A percentile compares a stretch with the other conserved stretches of the same genome.
Conservation (phyloP, 495 filamentous ascomycete genomes). For the Pyrenopolyporus hunteri region DNA sequence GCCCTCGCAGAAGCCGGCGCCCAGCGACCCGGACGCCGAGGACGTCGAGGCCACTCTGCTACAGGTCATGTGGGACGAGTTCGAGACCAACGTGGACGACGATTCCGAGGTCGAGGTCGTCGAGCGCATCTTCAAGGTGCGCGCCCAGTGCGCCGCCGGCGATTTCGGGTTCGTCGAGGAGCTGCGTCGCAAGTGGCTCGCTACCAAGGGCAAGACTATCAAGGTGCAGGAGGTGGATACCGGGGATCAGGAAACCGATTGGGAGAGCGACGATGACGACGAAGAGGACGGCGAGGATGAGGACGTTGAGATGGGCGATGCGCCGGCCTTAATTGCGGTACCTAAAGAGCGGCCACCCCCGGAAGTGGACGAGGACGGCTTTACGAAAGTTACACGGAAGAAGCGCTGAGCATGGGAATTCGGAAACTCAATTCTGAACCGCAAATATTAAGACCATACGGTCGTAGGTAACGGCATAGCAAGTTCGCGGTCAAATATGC, state of each 20-base stretch:
- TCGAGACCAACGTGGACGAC: constrained; percentile 89
- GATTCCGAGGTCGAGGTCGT: constrained; percentile 80
- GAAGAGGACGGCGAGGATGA: constrained; percentile 62
- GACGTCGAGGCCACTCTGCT: constrained; percentile 83
- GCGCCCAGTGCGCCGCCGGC: constrained; percentile 64
- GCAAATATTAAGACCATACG: constrained; percentile 4
- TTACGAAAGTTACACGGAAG: constrained; percentile 84
- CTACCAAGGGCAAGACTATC: constrained; percentile 59
- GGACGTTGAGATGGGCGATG: constrained; percentile 80
- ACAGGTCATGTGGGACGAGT: constrained; percentile 94
- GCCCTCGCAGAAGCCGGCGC: constrained; percentile 26
- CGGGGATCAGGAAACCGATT: constrained; percentile 65
- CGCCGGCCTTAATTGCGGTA: constrained; percentile 63
- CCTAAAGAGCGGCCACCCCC: constrained; percentile 70
- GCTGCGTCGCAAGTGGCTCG: constrained; percentile 70
- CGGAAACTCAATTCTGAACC: background rate
- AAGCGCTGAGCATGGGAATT: constrained; percentile 56
- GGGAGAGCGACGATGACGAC: constrained; percentile 56
- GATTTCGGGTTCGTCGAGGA: constrained; percentile 71
- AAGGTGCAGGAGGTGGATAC: constrained; percentile 66
- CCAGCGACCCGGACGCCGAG: constrained; percentile 72
- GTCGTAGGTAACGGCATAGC: constrained; percentile 15
- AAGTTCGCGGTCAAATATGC: constrained; percentile 22
- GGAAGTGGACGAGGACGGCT: constrained; percentile 91
- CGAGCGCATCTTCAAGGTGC: constrained; percentile 69